Base-by-base conservation (phyloP, 495 filamentous ascomycete species). In the Parathielavia hyrcaniae region DNA sequence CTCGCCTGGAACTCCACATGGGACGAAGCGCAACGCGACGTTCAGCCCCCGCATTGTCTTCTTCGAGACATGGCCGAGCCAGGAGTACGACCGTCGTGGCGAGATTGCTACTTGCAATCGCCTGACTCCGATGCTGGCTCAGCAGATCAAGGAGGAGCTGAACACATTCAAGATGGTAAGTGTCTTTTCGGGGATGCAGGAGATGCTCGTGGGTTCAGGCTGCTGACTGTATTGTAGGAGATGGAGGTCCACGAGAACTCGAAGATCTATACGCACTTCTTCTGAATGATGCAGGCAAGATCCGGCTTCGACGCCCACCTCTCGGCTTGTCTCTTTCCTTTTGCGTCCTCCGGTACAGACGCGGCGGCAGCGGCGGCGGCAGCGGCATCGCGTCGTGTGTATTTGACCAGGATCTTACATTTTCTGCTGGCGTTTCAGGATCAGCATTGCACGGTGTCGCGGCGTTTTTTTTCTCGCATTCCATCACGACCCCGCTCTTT, bases 211-310 rank as follows among this genome's bases (percentile, higher is more conserved):
- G 11, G 16, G 6, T 34, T 1, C 26, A 2, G 7, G 1, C 55
- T 55, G 61, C 70, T 79, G 65, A 69, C 67, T 66, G 50, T 7
- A 17, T 14, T 20, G 23, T 61, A 98, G 95, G 93, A 99, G 75
- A 99, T 99, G 93, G 93, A 97, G 78, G 93, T 99, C 68, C 93
- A 99, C 69, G 91, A 96, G 75, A 87, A 86, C 70, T 97, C 95
- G 55, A 97, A 97, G 74, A 88, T 96, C 63, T 96, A 97, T 79
- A 99, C 93, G 65, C 93, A 99, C 81, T 99, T 97, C 82, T 96
- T 99, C 77, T 99, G n/a, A 72, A 81, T 65, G 76, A 75, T 63
- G 64, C 66, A 63, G 60, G 67, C 66, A 58, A 64, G n/a, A 64
- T 58, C 6, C 6, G 65, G 55, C 55, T 36, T 36, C 39, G 53